Evolutionary conservation across 441 rosid genomes (phyloP).

Genomic region (Erodium texanum): DNA sequence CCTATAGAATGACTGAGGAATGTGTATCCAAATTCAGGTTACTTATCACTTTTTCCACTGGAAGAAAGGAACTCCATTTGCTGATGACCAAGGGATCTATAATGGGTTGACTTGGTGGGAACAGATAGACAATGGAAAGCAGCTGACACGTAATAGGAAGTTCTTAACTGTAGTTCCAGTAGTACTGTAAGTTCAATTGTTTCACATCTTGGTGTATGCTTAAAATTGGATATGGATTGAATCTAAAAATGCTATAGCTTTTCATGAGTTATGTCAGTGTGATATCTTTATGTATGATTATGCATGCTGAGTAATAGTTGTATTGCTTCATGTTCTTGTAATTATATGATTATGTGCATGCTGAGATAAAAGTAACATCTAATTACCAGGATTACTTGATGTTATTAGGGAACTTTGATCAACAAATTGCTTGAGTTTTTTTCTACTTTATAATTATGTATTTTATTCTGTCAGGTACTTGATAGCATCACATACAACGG

Average conservation of each 20-base stretch:
- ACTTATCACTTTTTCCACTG: slow-evolving; percentile 1
- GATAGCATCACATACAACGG: background rate
- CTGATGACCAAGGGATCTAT: background rate
- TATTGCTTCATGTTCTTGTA: background rate
- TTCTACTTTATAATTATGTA: background rate
- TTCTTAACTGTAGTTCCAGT: background rate
- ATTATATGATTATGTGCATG: background rate
- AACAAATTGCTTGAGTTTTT: background rate
- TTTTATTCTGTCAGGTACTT: background rate
- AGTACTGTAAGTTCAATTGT: background rate
- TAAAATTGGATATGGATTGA: background rate
- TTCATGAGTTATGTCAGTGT: too few relatives aligned
- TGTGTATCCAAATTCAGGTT: background rate
- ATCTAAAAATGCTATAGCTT: background rate
- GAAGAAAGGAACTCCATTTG: background rate
- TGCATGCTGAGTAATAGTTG: background rate
- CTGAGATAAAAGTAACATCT: background rate
- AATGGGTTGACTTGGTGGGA: slow-evolving; percentile 1
- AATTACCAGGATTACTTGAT: background rate
- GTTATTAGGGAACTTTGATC: too few relatives aligned
- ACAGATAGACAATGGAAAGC: background rate
- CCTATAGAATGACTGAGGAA: background rate
- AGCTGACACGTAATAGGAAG: background rate
- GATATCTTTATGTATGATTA: background rate
- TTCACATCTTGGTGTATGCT: background rate